These are phyloP conservation scores for Lenwebbia sp. DNA, from an alignment of 345 rosid genomes.

Conservation along the genomic window DNA sequence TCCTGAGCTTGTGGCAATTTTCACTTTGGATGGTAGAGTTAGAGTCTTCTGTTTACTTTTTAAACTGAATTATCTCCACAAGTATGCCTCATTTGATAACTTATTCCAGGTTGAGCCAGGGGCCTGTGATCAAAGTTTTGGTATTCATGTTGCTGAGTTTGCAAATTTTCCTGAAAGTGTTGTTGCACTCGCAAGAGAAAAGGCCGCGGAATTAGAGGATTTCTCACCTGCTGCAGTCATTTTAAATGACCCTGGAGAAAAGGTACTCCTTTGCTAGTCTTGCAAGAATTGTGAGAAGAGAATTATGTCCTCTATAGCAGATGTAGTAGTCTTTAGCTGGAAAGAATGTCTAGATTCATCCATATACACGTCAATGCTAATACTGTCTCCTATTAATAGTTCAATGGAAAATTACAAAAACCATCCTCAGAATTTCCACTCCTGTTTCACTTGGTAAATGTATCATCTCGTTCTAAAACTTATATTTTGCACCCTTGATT, in stretches of 20 bases:
- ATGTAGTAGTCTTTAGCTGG: background rate
- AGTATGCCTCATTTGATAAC: background rate
- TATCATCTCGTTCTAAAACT: background rate
- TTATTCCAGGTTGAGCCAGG: slow-evolving; percentile 75
- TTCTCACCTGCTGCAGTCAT: slow-evolving; percentile 57
- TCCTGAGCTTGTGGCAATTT: background rate
- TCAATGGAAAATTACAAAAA: background rate
- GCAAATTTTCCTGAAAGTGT: slow-evolving; percentile 96
- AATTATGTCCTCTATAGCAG: background rate
- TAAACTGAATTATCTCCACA: background rate
- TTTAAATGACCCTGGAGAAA: slow-evolving; percentile 21
- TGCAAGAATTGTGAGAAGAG: background rate
- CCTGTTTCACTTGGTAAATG: background rate
- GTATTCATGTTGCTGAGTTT: slow-evolving; percentile 96
- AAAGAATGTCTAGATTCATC: background rate
- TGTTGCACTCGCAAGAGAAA: slow-evolving; percentile 84
- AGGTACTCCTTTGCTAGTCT: slow-evolving; percentile 19
- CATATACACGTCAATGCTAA: background rate
- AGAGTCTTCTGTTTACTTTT: background rate
- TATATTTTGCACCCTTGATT: background rate
- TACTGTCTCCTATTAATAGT: background rate
- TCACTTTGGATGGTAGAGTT: background rate
- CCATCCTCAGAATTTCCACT: background rate
- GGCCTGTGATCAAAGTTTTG: slow-evolving; percentile 97
- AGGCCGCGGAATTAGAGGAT: slow-evolving; percentile 93